Conservation (phyloP, 345 rosid species). For the Clarkia xantiana region DNA sequence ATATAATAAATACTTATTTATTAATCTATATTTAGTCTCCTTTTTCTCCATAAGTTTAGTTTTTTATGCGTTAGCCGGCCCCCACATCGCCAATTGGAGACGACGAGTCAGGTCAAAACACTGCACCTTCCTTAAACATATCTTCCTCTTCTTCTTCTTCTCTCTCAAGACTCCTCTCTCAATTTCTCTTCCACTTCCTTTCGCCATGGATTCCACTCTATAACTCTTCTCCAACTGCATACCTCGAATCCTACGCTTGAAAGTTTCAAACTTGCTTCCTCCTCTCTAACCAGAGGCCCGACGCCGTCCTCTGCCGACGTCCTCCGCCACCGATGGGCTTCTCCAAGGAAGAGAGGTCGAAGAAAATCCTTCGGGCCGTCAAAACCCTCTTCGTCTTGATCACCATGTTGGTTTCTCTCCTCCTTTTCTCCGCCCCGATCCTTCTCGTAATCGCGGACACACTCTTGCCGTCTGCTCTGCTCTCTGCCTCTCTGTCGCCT, state of each 20-base stretch:
- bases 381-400: constrained; percentile 65
- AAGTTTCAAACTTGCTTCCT: not conserved
- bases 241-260: not conserved
- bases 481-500: constrained; percentile 42
- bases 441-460: constrained; percentile 66
- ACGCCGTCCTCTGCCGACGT: too few relatives aligned
- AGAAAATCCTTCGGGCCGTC: constrained; percentile 33
- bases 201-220: not conserved
- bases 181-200: not conserved
- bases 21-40: too few relatives aligned
- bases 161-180: not conserved
- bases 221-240: not conserved
- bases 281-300: not conserved
- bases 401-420: constrained; percentile 60
- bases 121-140: constrained; percentile 14
- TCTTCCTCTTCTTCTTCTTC: not conserved
- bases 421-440: constrained; percentile 73
- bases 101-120: constrained; percentile 23
- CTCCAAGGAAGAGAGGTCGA: constrained; percentile 47
- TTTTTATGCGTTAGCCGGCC: constrained; percentile 1
- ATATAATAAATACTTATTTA: too few relatives aligned
- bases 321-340: constrained; percentile 17
- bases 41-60: too few relatives aligned
- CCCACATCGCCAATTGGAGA: not conserved
- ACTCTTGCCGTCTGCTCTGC: constrained; percentile 65